Conservation (phyloP, 371 early-diverging fungal species). For the Capillidium rhysosporum region DNA sequence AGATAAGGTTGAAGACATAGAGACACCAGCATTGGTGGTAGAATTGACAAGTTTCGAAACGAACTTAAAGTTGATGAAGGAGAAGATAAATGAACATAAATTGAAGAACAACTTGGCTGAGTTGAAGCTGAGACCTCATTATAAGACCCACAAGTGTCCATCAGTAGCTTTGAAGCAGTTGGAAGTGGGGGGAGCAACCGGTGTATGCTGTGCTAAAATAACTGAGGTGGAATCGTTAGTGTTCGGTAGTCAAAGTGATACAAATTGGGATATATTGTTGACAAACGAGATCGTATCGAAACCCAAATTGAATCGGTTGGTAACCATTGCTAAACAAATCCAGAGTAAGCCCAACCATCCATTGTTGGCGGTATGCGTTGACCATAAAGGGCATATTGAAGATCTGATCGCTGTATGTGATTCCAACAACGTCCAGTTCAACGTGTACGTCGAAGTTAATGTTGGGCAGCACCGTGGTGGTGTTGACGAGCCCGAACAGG, state of each 20-base stretch:
- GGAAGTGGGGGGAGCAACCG: neutral
- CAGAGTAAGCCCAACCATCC: neutral
- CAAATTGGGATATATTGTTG: neutral
- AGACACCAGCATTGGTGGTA: slow-evolving; percentile 1
- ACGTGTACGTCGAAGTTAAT: slow-evolving; percentile 1
- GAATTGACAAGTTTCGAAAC: neutral
- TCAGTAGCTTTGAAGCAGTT: neutral
- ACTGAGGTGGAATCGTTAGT: slow-evolving; percentile 3
- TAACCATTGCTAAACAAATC: neutral
- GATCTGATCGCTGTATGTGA: neutral
- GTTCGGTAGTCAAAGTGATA: neutral
- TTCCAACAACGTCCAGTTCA: neutral
- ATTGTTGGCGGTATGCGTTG: neutral
- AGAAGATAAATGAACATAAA: neutral
- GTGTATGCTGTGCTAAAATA: slow-evolving; percentile 3
- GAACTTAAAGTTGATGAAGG: neutral
- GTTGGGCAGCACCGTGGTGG: slow-evolving; percentile 5
- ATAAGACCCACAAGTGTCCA: slow-evolving; percentile 2
- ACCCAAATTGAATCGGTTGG: neutral
- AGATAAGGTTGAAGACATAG: neutral
- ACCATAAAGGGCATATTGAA: neutral
- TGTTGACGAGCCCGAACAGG: neutral
- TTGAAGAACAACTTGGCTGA: neutral
- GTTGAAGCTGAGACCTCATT: neutral
- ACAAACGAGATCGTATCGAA: neutral